Evolutionary conservation across 140 eudicot species (phyloP).

Genomic region (Anethum foeniculum): DNA sequence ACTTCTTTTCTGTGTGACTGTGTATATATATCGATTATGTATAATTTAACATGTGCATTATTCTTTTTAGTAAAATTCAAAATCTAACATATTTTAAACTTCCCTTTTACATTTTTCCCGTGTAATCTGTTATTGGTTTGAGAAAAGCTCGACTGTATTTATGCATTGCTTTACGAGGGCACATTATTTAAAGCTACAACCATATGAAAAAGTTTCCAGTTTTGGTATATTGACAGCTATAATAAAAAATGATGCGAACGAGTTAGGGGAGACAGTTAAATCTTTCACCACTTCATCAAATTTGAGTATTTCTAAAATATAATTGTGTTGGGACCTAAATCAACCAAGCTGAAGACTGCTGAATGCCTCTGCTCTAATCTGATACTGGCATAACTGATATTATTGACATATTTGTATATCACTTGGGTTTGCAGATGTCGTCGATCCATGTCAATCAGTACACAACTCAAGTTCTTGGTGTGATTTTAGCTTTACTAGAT

Average conservation of each 20-base stretch:
- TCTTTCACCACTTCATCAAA: neutral
- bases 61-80: neutral
- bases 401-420: slow-evolving; percentile 1
- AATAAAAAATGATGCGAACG: neutral
- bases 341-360: neutral
- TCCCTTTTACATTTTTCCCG: neutral
- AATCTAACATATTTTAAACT: neutral
- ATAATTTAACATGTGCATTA: neutral
- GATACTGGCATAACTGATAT: neutral
- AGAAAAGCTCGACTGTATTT: neutral
- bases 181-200: neutral
- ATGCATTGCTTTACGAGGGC: neutral
- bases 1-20: neutral
- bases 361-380: neutral
- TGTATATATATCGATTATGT: neutral
- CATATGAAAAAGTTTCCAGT: neutral
- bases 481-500: slow-evolving; percentile 82
- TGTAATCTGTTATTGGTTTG: neutral
- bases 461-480: slow-evolving; percentile 81
- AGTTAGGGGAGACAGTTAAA: neutral
- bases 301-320: neutral
- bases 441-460: slow-evolving; percentile 47
- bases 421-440: slow-evolving; percentile 67
- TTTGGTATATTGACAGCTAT: neutral
- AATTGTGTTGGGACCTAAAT: neutral